phyloP scores from a whole-genome alignment of 2,329 filamentous ascomycete species.

The Aspergillus ochraceoroseus region DNA sequence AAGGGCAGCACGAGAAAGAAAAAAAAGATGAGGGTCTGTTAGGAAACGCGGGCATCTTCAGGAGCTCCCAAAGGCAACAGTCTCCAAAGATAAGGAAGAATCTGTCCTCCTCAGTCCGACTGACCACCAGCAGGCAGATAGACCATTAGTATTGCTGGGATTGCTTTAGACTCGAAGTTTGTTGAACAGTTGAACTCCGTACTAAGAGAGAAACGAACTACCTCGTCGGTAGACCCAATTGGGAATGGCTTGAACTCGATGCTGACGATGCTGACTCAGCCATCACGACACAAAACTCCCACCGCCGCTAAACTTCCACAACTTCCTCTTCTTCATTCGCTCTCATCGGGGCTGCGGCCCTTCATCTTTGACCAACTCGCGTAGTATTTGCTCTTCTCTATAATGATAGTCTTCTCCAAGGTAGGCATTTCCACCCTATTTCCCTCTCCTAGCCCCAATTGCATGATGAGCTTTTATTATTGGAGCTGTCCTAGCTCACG shows the following conservation, averaged over 20 bases:
- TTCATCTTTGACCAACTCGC: slow-evolving; percentile 9
- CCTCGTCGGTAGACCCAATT: no score
- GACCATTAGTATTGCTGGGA: no score
- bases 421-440: slow-evolving; percentile 23
- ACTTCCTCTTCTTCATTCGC: slow-evolving; percentile 20
- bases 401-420: slow-evolving; percentile 30
- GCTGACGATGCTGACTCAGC: slow-evolving; percentile 17
- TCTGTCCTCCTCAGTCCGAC: no score
- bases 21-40: background rate
- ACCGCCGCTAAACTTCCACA: slow-evolving; percentile 10
- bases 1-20: background rate
- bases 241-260: background rate
- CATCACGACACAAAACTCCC: slow-evolving; percentile 16
- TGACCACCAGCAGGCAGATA: no score
- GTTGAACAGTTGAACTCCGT: no score
- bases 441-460: slow-evolving; percentile 9
- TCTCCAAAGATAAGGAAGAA: background rate
- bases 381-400: slow-evolving; percentile 17
- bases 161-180: no score
- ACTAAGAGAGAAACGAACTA: no score
- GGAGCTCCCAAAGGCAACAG: no score
- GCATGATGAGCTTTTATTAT: slow-evolving; percentile 60
- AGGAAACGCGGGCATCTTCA: no score
- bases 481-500: slow-evolving; percentile 69
- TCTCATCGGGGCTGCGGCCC: slow-evolving; percentile 33